Evolutionary conservation across 139 green algal genomes (phyloP), one percentile per base, ranked within the genome.

Genomic region (Trebouxia sp.): DNA sequence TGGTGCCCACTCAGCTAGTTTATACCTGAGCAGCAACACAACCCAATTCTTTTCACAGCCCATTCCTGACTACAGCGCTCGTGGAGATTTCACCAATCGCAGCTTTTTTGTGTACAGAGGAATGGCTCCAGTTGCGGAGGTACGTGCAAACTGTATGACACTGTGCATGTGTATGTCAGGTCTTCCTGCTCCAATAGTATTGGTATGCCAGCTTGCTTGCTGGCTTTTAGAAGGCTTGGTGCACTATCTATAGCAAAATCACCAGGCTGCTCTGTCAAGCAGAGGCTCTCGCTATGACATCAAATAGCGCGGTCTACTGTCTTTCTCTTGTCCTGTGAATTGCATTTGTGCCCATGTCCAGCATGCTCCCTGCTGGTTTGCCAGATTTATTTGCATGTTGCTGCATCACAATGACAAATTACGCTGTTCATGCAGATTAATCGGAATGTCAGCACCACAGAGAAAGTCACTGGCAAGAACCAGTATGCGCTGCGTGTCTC

Each of bases 11-110:
- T 77, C 41, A 7, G 69, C 69, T 2, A 41, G 24, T 41, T 37
- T 77, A 5, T 77, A 28, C n/a, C 24, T 77, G 41, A 77, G 28
- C 69, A 77, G 30, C 69, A 77, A 77, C 41, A 39, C 69, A 20
- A 77, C 41, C 69, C 69, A 56, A 26, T 53, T 56, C 41, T 77
- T 77, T 37, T 37, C 69, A 9, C 42, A 77, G 26, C 41, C 69
- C 8, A 48, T 53, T 11, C 39, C 69, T 41, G 69, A 77, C 69
- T 77, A 77, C 41, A n/a, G 37, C 24, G 69, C 69, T 17, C 69
- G 69, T 55, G 69, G 69, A 17, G 69, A 77, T 24, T 15, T 77
- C 41, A 56, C 35, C 11, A 53, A 51, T 26, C 69, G 69, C n/a
- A 53, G 41, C 69, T 77, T 77, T 28, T 55, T 41, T 41, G 55